Evolutionary conservation across 1,139 yeast species (phyloP).

Genomic region (Yamadazyma atlantica): DNA sequence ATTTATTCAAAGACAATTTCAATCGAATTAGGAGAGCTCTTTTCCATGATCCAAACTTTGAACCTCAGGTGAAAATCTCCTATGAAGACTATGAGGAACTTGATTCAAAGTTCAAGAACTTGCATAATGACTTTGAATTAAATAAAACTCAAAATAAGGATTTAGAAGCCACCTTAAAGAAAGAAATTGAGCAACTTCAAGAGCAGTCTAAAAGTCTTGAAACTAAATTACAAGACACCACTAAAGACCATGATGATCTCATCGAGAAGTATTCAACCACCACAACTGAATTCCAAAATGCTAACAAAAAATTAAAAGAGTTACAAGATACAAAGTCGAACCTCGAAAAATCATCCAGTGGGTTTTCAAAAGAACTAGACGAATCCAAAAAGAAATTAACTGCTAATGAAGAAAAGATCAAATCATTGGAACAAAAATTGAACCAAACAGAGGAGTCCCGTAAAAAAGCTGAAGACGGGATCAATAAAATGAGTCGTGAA

Average conservation of each 20-base stretch:
- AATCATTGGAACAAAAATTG: conserved; percentile 27
- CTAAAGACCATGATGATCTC: conserved; percentile 23
- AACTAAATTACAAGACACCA: conserved; percentile 12
- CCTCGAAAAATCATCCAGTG: conserved; percentile 29
- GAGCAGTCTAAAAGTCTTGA: conserved; percentile 16
- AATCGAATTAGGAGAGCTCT: conserved; percentile 69
- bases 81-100: conserved; percentile 70
- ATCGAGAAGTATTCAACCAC: conserved; percentile 21
- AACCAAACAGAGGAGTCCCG: conserved; percentile 44
- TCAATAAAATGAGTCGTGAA: conserved; percentile 88
- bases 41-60: conserved; percentile 69
- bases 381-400: conserved; percentile 24
- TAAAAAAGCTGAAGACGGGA: conserved; percentile 78
- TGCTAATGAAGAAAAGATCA: conserved; percentile 24
- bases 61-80: conserved; percentile 67
- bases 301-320: conserved; percentile 32
- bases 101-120: conserved; percentile 37
- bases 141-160: conserved; percentile 25
- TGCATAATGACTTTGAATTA: conserved; percentile 25
- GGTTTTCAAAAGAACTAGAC: conserved; percentile 30
- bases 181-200: conserved; percentile 25
- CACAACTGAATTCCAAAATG: conserved; percentile 33
- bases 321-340: conserved; percentile 34
- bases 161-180: conserved; percentile 27
- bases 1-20: conserved; percentile 67